Conservation (phyloP, 371 early-diverging fungal genomes). For the Funneliformis caledonium region DNA sequence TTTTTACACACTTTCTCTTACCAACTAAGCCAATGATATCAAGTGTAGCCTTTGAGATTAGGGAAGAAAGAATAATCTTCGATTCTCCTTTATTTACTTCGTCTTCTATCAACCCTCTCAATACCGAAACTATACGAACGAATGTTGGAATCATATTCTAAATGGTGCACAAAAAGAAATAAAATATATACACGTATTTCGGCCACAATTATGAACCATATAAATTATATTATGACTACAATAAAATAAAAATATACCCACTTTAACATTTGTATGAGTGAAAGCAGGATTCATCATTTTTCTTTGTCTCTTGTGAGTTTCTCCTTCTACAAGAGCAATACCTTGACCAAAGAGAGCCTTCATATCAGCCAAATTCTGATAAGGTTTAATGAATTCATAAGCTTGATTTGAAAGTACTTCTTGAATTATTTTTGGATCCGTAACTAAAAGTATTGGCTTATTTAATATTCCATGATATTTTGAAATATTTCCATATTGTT, state of each 20-base stretch:
- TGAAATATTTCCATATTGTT: slow-evolving; percentile 61
- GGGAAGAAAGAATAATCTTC: slow-evolving; percentile 48
- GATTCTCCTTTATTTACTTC: neutral
- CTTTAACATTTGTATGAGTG: slow-evolving; percentile 53
- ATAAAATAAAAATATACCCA: neutral
- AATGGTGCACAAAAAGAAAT: too few relatives aligned
- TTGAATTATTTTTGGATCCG: slow-evolving; percentile 57
- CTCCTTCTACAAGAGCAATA: slow-evolving; percentile 62
- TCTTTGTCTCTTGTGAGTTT: slow-evolving; percentile 64
- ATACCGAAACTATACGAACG: neutral
- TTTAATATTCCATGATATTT: slow-evolving; percentile 59
- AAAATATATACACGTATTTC: too few relatives aligned
- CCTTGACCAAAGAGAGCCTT: slow-evolving; percentile 58
- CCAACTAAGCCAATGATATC: slow-evolving; percentile 55
- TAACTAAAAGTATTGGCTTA: slow-evolving; percentile 52
- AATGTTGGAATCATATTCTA: too few relatives aligned
- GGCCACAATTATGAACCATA: too few relatives aligned
- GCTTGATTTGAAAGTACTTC: slow-evolving; percentile 56
- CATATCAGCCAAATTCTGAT: slow-evolving; percentile 43
- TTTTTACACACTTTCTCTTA: neutral
- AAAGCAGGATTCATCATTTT: slow-evolving; percentile 73
- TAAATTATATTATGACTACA: neutral
- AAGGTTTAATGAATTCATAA: slow-evolving; percentile 57
- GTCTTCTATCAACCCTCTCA: slow-evolving; percentile 23
- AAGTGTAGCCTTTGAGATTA: slow-evolving; percentile 50